phyloP scores from a whole-genome alignment of 108 stramenopile genomes.

The Cyclotella baltica region DNA sequence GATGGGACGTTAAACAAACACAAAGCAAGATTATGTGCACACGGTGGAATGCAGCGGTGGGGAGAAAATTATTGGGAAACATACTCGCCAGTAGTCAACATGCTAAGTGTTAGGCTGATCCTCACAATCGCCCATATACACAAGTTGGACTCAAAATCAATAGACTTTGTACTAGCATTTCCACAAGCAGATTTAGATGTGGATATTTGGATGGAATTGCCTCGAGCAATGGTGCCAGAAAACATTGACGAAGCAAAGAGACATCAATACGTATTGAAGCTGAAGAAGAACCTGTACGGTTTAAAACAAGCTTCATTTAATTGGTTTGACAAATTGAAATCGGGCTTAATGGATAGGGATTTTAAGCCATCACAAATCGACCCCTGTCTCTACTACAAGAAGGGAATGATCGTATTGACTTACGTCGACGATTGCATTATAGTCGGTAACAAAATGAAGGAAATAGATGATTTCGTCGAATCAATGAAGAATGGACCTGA shows the following conservation, averaged over 20 bases:
- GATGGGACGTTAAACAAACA: no score
- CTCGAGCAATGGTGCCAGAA: background rate
- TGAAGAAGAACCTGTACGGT: background rate
- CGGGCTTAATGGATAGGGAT: background rate
- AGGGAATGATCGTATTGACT: background rate
- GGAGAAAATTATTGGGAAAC: no score
- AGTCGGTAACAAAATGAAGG: slow-evolving; percentile 28
- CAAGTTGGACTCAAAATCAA: background rate
- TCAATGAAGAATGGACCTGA: slow-evolving; percentile 23
- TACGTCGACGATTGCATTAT: no score
- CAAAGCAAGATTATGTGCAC: no score
- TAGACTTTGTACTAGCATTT: slow-evolving; percentile 7
- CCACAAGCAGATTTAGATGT: no score
- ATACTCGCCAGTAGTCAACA: background rate
- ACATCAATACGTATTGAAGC: background rate
- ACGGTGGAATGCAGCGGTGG: no score
- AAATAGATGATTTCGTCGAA: slow-evolving; percentile 39
- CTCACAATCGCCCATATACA: no score
- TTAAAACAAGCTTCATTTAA: no score
- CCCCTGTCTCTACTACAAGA: no score
- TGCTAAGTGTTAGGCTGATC: background rate
- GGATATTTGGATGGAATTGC: background rate
- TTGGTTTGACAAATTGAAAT: background rate
- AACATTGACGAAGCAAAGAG: background rate
- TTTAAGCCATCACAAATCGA: background rate